A percentile compares a stretch with the other conserved stretches of the same genome.
phyloP scores from a whole-genome alignment of 768 basidiomycete species.

The Ephemerocybe angulata region DNA sequence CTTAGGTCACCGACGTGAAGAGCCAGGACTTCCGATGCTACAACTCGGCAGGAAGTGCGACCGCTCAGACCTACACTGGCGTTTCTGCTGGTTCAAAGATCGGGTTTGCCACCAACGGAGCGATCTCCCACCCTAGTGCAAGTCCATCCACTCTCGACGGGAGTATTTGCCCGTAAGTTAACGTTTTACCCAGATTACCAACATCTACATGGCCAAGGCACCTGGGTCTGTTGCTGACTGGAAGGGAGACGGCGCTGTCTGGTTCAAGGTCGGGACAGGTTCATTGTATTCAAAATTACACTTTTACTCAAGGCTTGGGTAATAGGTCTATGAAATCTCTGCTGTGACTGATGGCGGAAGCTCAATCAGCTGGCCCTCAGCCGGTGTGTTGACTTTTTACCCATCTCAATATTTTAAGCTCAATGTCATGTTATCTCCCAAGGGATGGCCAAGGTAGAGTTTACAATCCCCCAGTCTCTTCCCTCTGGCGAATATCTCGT shows the following conservation, averaged over 20 bases:
- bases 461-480: slow-evolving; percentile 33
- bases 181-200: slow-evolving; percentile 25
- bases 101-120: slow-evolving; percentile 38
- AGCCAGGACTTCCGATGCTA: slow-evolving; percentile 49
- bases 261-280: too few relatives aligned
- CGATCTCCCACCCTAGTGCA: slow-evolving; percentile 49
- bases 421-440: background rate
- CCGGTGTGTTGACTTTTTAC: slow-evolving; percentile 22
- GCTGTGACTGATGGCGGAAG: slow-evolving; percentile 39
- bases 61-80: slow-evolving; percentile 36
- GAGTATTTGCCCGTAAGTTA: background rate
- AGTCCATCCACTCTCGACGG: slow-evolving; percentile 7
- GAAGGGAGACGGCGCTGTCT: slow-evolving; percentile 39
- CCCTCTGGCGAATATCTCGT: slow-evolving; percentile 38
- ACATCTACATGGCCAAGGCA: slow-evolving; percentile 45
- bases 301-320: too few relatives aligned
- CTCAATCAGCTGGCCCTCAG: slow-evolving; percentile 36
- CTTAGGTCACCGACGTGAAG: slow-evolving; percentile 42
- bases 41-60: slow-evolving; percentile 35
- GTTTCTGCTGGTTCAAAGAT: slow-evolving; percentile 43
- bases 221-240: slow-evolving; percentile 33
- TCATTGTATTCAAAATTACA: too few relatives aligned
- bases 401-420: background rate
- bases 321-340: slow-evolving; percentile 39
- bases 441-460: slow-evolving; percentile 20